Conservation (phyloP, 129 eudicot genomes). For the Centaurea solstitialis region DNA sequence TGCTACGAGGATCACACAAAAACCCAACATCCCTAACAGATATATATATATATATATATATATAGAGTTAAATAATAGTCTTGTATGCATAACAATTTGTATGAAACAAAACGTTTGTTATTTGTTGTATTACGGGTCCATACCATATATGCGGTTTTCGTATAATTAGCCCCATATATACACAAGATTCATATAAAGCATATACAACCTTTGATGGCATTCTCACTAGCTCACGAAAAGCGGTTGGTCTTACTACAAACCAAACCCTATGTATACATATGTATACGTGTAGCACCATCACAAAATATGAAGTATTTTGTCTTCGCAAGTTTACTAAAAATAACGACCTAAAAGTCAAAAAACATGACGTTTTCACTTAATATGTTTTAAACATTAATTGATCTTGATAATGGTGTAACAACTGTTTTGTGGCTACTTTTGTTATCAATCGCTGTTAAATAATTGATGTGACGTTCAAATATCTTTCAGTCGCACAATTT, state of each 20-base stretch:
- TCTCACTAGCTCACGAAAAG: neutral
- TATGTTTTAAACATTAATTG: neutral
- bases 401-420: neutral
- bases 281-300: neutral
- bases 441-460: neutral
- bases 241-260: too few species aligned
- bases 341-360: neutral
- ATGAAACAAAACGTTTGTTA: too few species aligned
- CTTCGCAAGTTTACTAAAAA: neutral
- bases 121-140: too few species aligned
- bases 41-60: too few species aligned
- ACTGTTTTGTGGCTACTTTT: neutral
- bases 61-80: too few species aligned
- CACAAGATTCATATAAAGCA: neutral
- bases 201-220: neutral
- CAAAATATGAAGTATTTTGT: neutral
- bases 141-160: too few species aligned
- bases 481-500: neutral
- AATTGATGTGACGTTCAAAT: neutral
- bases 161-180: too few species aligned
- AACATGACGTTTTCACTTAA: neutral
- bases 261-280: neutral
- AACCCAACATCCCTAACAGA: too few species aligned
- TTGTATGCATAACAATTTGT: too few species aligned
- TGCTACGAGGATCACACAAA: too few species aligned